Percentiles rank a stretch among this genome's conserved stretches.
Evolutionary conservation across 331 rosid genomes (phyloP).

Genomic region (Telfairia occidentalis): DNA sequence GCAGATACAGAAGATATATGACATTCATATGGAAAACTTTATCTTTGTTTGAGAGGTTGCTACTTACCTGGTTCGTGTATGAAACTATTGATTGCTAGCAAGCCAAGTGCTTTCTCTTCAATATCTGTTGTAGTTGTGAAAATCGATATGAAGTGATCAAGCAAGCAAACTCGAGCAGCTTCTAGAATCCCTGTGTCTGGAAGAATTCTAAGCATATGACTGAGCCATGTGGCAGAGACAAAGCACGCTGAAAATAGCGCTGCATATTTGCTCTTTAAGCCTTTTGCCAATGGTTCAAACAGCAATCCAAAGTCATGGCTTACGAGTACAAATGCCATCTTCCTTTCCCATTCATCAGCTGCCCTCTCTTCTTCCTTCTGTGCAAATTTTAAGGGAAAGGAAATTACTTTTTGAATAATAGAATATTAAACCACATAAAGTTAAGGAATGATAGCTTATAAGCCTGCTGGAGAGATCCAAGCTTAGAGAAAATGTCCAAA

Average conservation of each 20-base stretch:
- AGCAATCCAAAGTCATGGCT: slow-evolving; percentile 78
- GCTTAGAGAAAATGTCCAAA: not conserved
- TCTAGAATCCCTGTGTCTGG: slow-evolving; percentile 82
- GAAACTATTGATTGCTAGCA: slow-evolving; percentile 70
- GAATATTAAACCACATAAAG: not conserved
- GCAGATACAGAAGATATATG: not conserved
- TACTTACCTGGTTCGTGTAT: slow-evolving; percentile 58
- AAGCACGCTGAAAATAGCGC: slow-evolving; percentile 59
- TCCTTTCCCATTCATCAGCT: slow-evolving; percentile 77
- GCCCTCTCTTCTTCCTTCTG: slow-evolving; percentile 70
- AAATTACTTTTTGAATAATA: not conserved
- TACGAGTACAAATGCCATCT: slow-evolving; percentile 58
- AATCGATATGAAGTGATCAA: slow-evolving; percentile 50
- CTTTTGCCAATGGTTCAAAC: slow-evolving; percentile 85
- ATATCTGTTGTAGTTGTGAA: slow-evolving; percentile 47
- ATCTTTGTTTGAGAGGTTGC: not conserved
- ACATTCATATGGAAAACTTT: not conserved
- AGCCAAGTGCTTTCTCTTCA: slow-evolving; percentile 68
- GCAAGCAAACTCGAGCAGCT: slow-evolving; percentile 64
- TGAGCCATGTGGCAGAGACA: slow-evolving; percentile 75
- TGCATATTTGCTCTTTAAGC: slow-evolving; percentile 51
- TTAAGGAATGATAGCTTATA: not conserved
- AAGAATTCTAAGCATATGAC: slow-evolving; percentile 55
- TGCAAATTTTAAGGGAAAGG: slow-evolving; percentile 12
- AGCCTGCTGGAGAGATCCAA: not conserved